These are phyloP conservation scores for Epichloe brachyelytri DNA, from an alignment of 2,329 filamentous ascomycete species.

Conservation along the genomic window DNA sequence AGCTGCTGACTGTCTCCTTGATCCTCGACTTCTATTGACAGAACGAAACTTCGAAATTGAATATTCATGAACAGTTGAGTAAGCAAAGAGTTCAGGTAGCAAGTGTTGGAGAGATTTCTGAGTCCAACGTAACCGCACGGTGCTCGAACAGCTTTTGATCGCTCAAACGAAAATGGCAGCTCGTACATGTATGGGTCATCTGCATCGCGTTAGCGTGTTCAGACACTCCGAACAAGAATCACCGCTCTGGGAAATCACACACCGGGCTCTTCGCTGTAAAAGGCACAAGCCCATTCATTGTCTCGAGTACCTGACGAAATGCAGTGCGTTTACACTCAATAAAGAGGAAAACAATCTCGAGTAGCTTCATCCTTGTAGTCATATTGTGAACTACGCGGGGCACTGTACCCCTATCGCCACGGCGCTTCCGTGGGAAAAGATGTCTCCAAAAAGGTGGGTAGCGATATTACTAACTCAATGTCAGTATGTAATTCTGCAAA, in stretches of 20 bases:
- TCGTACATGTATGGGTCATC: constrained; percentile 47
- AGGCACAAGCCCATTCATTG: constrained; percentile 21
- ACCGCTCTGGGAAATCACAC: constrained; percentile 6
- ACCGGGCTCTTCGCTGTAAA: constrained; percentile 28
- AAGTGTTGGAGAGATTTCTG: constrained; percentile 89
- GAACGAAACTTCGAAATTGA: constrained; percentile 73
- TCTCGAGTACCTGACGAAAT: constrained; percentile 36
- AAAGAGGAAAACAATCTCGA: constrained; percentile 45
- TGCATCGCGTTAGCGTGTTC: constrained; percentile 1
- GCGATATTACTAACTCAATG: constrained; percentile 14
- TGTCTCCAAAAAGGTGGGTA: constrained; percentile 46
- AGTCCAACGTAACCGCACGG: constrained; percentile 76
- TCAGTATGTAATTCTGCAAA: constrained; percentile 3
- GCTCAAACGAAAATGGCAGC: constrained; percentile 48
- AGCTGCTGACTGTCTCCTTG: constrained; percentile 47
- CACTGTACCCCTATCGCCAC: constrained; percentile 12
- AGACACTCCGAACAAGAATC: background rate
- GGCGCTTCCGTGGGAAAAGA: constrained; percentile 41
- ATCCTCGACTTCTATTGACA: constrained; percentile 47
- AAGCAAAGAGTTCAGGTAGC: constrained; percentile 89
- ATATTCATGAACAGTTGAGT: constrained; percentile 96
- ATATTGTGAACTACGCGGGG: constrained; percentile 35
- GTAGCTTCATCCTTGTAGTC: constrained; percentile 44
- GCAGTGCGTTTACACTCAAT: constrained; percentile 37
- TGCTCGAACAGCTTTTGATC: constrained; percentile 55